phyloP scores from a whole-genome alignment of 306 rosid species.

The Albizia julibrissin region DNA sequence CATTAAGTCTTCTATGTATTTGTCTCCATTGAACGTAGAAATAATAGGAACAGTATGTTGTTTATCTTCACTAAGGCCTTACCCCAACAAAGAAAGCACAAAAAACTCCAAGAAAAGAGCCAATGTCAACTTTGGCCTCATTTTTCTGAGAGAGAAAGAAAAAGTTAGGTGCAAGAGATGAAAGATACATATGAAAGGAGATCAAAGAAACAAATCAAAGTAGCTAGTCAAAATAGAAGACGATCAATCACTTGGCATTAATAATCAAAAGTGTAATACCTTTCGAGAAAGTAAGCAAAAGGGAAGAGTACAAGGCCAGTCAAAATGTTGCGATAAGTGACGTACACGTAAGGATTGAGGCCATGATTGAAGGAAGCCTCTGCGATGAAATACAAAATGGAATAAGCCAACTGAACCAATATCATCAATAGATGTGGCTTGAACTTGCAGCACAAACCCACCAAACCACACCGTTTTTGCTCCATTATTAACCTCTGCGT shows the following conservation, averaged over 20 bases:
- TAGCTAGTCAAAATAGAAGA: background rate
- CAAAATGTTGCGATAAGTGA: slow-evolving; percentile 56
- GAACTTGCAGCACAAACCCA: slow-evolving; percentile 35
- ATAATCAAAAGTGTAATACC: slow-evolving; percentile 31
- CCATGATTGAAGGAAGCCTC: slow-evolving; percentile 76
- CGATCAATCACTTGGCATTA: background rate
- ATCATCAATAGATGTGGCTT: slow-evolving; percentile 60
- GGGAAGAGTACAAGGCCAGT: slow-evolving; percentile 45
- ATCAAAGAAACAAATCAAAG: background rate
- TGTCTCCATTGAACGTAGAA: background rate
- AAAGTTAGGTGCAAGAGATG: background rate
- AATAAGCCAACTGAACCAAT: slow-evolving; percentile 41
- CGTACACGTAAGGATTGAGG: slow-evolving; percentile 59
- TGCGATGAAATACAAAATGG: slow-evolving; percentile 48
- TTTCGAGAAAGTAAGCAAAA: slow-evolving; percentile 60
- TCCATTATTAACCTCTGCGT: slow-evolving; percentile 15
- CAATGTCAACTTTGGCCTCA: slow-evolving; percentile 53
- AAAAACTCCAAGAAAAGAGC: slow-evolving; percentile 52
- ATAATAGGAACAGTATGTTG: background rate
- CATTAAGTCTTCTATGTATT: no score
- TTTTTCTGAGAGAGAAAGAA: slow-evolving; percentile 35
- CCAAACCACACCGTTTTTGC: background rate
- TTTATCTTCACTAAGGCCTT: background rate
- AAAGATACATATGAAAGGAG: background rate
- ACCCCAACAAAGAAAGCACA: slow-evolving; percentile 64